These are phyloP conservation scores for Rubus parviflorus DNA, from an alignment of 306 rosid species.

Conservation along the genomic window DNA sequence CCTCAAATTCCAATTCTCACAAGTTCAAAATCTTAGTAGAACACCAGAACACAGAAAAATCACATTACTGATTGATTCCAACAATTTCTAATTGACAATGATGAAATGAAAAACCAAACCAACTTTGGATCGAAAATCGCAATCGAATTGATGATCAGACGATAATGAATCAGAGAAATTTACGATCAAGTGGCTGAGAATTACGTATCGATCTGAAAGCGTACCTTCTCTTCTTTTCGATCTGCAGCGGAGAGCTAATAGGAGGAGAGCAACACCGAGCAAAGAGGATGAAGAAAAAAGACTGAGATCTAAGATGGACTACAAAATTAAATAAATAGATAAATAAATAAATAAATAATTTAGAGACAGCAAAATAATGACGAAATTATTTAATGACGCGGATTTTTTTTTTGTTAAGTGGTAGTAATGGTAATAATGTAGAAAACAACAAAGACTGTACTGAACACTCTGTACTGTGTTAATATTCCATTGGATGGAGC, in stretches of 20 bases:
- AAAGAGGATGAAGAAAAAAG: constrained; percentile 14
- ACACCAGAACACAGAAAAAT: neutral
- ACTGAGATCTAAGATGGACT: constrained; percentile 32
- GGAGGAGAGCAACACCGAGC: constrained; percentile 36
- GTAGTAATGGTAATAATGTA: constrained; percentile 14
- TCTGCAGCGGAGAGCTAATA: constrained; percentile 39
- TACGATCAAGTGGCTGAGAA: constrained; percentile 3
- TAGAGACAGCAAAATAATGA: neutral
- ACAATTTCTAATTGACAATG: neutral
- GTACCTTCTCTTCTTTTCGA: constrained; percentile 45
- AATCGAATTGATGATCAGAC: neutral
- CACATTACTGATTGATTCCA: constrained; percentile 1
- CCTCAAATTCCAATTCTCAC: neutral
- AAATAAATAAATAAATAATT: constrained; percentile 9
- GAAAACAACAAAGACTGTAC: constrained; percentile 17
- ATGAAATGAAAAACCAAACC: neutral
- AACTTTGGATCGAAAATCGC: constrained; percentile 9
- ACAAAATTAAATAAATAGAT: neutral
- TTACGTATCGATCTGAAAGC: constrained; percentile 41
- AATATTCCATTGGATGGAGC: constrained; percentile 1
- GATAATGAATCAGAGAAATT: neutral
- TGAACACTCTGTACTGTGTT: constrained; percentile 1
- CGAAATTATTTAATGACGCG: neutral
- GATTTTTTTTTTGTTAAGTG: neutral
- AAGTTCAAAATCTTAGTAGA: neutral